These are phyloP conservation scores for Claviceps sp. DNA, from an alignment of 2,329 filamentous ascomycete genomes.

Conservation along the genomic window DNA sequence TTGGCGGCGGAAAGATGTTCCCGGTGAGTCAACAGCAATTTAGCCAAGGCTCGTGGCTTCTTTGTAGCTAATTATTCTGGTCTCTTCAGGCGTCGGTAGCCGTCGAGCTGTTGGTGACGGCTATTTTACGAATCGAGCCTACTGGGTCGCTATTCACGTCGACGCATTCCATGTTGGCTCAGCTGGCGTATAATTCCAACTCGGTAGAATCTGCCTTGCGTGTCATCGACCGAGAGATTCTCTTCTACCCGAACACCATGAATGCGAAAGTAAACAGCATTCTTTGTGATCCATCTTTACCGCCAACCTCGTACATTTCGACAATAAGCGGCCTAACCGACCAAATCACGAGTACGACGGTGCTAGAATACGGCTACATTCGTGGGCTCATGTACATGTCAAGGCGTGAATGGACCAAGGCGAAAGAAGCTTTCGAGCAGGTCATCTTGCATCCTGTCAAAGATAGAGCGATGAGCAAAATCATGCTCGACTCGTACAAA, in stretches of 20 bases:
- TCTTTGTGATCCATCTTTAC: constrained; percentile 32
- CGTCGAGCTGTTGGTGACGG: constrained; percentile 31
- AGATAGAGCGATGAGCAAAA: constrained; percentile 51
- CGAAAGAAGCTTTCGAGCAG: constrained; percentile 47
- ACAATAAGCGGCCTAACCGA: constrained; percentile 42
- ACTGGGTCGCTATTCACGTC: constrained; percentile 52
- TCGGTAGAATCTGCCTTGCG: constrained; percentile 40
- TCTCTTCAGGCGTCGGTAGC: constrained; percentile 29
- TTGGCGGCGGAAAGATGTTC: constrained; percentile 25
- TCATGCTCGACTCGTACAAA: constrained; percentile 84
- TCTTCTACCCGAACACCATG: constrained; percentile 45
- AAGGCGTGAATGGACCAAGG: constrained; percentile 46
- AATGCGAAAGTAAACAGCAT: constrained; percentile 21
- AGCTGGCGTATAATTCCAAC: constrained; percentile 43
- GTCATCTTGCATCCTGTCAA: constrained; percentile 53
- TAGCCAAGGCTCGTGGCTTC: neutral
- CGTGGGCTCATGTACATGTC: constrained; percentile 53
- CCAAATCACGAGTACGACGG: constrained; percentile 33
- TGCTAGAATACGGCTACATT: constrained; percentile 56
- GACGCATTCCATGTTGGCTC: constrained; percentile 44
- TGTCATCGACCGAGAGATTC: constrained; percentile 51
- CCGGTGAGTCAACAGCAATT: constrained; percentile 23
- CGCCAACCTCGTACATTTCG: constrained; percentile 45
- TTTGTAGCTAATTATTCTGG: neutral
- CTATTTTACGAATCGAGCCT: constrained; percentile 54